Evolutionary conservation across 2,329 filamentous ascomycete genomes (phyloP).

Genomic region (Hymenoscyphus repandus): DNA sequence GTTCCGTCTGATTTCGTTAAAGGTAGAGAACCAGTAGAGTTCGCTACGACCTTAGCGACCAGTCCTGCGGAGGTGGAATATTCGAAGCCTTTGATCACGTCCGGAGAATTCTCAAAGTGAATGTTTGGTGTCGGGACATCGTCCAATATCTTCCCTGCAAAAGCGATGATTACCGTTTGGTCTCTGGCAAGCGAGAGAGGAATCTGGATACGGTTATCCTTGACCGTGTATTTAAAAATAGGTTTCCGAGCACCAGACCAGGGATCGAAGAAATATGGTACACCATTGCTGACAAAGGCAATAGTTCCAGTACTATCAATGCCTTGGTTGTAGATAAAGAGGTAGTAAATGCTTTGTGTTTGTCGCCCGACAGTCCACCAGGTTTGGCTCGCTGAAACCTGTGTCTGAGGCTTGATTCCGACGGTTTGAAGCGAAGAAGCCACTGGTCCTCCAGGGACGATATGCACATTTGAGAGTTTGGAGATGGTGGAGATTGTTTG

Average conservation of each 20-base stretch:
- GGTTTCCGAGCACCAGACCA: slow-evolving; percentile 37
- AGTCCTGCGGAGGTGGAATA: background rate
- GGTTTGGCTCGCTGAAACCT: slow-evolving; percentile 20
- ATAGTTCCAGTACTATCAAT: slow-evolving; percentile 24
- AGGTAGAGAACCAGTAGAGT: background rate
- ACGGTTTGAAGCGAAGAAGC: background rate
- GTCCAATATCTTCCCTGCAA: slow-evolving; percentile 13
- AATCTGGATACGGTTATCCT: slow-evolving; percentile 28
- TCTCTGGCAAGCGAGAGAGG: slow-evolving; percentile 35
- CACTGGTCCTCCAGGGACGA: background rate
- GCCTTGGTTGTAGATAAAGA: slow-evolving; percentile 38
- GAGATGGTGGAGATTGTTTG: background rate
- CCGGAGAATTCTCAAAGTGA: background rate
- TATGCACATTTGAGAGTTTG: background rate
- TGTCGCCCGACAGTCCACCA: slow-evolving; percentile 36
- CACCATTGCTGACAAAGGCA: slow-evolving; percentile 28
- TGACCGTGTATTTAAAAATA: slow-evolving; percentile 32
- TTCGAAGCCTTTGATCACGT: background rate
- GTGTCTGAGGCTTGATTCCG: background rate
- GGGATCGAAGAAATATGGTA: slow-evolving; percentile 36
- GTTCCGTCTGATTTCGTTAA: background rate
- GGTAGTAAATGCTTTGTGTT: slow-evolving; percentile 32
- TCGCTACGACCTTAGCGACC: background rate
- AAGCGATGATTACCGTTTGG: slow-evolving; percentile 37
- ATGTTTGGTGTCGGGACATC: background rate